These are phyloP conservation scores for Solanum stenotomum DNA, from an alignment of 257 asterid species.

Conservation along the genomic window DNA sequence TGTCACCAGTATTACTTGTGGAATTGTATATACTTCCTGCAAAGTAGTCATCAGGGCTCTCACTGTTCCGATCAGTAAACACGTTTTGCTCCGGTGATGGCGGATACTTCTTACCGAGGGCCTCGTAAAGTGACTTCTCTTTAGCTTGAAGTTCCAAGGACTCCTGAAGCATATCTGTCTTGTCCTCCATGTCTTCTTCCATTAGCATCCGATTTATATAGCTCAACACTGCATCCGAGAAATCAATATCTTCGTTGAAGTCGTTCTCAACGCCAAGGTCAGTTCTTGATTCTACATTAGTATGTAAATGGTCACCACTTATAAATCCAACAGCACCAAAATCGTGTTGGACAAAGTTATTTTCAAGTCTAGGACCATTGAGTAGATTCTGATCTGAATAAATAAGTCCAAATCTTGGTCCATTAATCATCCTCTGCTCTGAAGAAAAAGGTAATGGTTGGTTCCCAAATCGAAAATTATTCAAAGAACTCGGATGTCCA, in stretches of 20 bases:
- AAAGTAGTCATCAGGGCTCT: conserved; percentile 1
- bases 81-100: conserved; percentile 13
- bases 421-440: conserved; percentile 13
- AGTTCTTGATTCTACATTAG: background rate
- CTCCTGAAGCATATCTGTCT: conserved; percentile 37
- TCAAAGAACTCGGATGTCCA: conserved; percentile 31
- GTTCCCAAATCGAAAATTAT: conserved; percentile 25
- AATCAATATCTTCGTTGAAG: conserved; percentile 24
- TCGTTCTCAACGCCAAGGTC: background rate
- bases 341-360: background rate
- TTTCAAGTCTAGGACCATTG: conserved; percentile 9
- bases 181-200: conserved; percentile 55
- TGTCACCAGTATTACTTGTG: background rate
- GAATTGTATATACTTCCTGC: conserved; percentile 1
- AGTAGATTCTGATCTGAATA: conserved; percentile 20
- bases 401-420: conserved; percentile 17
- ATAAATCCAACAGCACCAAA: background rate
- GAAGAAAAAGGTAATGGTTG: conserved; percentile 15
- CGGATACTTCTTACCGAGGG: conserved; percentile 35
- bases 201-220: conserved; percentile 30
- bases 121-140: conserved; percentile 42
- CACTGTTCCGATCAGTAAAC: background rate
- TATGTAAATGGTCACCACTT: background rate
- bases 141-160: conserved; percentile 38
- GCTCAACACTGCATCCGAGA: conserved; percentile 36